These are phyloP conservation scores for Neofusicoccum sp. DNA, from an alignment of 2,329 filamentous ascomycete species.

Conservation along the genomic window DNA sequence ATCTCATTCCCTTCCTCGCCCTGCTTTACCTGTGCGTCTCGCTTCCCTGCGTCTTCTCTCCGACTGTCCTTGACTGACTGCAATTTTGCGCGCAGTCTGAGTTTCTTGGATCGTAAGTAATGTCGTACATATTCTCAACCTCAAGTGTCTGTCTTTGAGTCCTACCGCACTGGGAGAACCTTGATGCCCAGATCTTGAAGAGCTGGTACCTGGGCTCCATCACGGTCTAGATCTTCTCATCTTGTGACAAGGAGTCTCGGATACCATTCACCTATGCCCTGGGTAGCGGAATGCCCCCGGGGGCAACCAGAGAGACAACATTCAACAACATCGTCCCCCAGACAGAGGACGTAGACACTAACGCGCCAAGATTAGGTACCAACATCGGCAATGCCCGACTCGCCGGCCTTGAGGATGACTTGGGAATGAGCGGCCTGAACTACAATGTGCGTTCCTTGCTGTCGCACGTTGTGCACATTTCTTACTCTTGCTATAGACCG, in stretches of 20 bases:
- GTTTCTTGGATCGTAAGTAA: constrained; percentile 49
- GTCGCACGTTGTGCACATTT: constrained; percentile 28
- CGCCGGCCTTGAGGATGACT: constrained; percentile 37
- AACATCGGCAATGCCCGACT: constrained; percentile 49
- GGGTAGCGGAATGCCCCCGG: too few species aligned
- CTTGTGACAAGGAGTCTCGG: too few species aligned
- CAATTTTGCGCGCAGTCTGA: constrained; percentile 34
- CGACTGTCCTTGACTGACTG: background rate
- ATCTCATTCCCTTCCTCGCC: constrained; percentile 59
- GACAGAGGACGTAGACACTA: background rate
- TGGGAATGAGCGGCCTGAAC: constrained; percentile 34
- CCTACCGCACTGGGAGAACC: too few species aligned
- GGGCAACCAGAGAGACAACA: too few species aligned
- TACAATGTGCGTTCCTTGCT: constrained; percentile 29
- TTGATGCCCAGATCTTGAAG: too few species aligned
- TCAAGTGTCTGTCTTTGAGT: too few species aligned
- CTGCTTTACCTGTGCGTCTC: constrained; percentile 54
- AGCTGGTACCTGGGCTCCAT: too few species aligned
- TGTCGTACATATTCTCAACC: background rate
- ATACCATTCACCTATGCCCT: too few species aligned
- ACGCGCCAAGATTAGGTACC: constrained; percentile 25
- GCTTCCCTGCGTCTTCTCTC: background rate
- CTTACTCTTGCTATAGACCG: constrained; percentile 35
- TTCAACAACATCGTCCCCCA: too few species aligned
- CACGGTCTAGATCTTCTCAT: too few species aligned